Conservation (phyloP, 306 rosid species). For the Sicyos edulis region DNA sequence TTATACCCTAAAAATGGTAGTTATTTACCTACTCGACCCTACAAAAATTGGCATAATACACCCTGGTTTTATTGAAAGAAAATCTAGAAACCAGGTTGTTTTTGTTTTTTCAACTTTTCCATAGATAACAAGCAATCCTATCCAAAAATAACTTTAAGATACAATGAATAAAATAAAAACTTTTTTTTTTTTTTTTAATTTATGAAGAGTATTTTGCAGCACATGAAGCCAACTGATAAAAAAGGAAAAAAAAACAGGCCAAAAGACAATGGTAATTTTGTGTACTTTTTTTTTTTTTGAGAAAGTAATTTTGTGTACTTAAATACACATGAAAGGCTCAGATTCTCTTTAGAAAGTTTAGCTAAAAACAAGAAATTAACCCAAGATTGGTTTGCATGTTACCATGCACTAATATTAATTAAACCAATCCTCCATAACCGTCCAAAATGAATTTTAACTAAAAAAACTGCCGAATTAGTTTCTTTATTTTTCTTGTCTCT, state of each 20-base stretch:
- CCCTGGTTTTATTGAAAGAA: not conserved
- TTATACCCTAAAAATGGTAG: too few species aligned
- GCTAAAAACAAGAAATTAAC: not conserved
- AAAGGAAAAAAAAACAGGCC: not conserved
- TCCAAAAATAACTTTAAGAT: not conserved
- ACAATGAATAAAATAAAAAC: not conserved
- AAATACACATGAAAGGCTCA: not conserved
- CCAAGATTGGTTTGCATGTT: not conserved
- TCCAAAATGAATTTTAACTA: not conserved
- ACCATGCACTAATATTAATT: not conserved
- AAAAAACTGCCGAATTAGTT: not conserved
- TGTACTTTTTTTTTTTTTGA: too few species aligned
- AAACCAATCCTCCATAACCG: not conserved
- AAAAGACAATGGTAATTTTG: not conserved
- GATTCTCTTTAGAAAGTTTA: not conserved
- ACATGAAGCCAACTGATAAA: not conserved
- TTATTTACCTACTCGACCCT: too few species aligned
- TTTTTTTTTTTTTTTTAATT: not conserved
- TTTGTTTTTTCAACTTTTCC: not conserved
- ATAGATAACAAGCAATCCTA: not conserved
- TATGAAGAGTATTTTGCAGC: not conserved
- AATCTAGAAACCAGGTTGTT: not conserved
- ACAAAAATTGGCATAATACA: not conserved
- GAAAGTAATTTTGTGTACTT: too few species aligned
- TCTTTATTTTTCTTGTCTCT: not conserved